Base-by-base conservation (phyloP, 306 rosid genomes). In the Pyrus betulifolia region DNA sequence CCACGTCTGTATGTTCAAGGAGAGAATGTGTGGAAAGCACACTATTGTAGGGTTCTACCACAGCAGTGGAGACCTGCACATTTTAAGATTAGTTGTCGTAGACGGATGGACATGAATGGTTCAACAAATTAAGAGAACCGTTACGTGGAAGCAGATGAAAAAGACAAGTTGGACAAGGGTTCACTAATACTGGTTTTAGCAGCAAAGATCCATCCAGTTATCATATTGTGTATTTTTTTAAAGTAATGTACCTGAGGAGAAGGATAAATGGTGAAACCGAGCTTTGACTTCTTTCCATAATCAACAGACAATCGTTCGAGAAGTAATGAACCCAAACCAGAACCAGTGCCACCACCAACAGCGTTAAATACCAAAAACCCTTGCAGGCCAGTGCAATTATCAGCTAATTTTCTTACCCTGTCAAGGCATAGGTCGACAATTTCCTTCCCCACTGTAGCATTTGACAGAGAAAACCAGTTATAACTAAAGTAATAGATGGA, bases 271-370 rank as follows among this genome's bases (percentile, higher is more conserved):
- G 83, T 78, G 79, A 90, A 90, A 76, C 93, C 91, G 76, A 90
- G 92, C 82, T 88, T 90, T 19, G 95, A 88, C 82, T 90, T 88
- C 79, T 86, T 90, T 23, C 93, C 96, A 59, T 90, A 88, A 77
- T 90, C 96, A 15, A 83, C 80, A 13, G 96, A 88, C 68, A 90
- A 80, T 69, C 93, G 86, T 65, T 90, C 96, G 78, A 90, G 70
- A 82, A 90, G 91, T 28, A 88, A 82, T 65, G 96, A 88, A 38
- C 91, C 96, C 76, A 90, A 79, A 70, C 96, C 96, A 78, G 96
- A 90, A 59, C 96, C 96, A 61, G 96, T 90, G 74, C 96, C 96
- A 66, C 96, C 96, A 84, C 93, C 93, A 80, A 85, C 96, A 66
- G 96, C 96, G 79, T 79, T 90, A 79, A 90, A 86, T 72, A 90